Evolutionary conservation across 768 basidiomycete genomes (phyloP).

Genomic region (Phlebiopsis gigantea): DNA sequence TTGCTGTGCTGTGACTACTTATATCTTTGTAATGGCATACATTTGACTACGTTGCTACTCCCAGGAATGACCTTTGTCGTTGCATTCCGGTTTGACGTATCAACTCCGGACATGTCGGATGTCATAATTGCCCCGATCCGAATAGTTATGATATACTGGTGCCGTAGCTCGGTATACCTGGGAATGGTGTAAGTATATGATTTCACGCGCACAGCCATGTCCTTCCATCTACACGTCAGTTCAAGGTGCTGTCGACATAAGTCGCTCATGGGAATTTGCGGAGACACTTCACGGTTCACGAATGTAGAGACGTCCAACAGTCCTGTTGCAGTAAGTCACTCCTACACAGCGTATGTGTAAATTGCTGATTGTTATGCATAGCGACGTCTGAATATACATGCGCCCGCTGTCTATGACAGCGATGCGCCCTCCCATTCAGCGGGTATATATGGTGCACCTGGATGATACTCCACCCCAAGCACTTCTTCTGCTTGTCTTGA

Average conservation of each 20-base stretch:
- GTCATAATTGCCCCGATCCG: not conserved
- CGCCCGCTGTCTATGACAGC: not conserved
- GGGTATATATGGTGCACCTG: not conserved
- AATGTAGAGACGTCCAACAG: not conserved
- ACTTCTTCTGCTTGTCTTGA: not conserved
- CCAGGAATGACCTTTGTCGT: not conserved
- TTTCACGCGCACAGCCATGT: not conserved
- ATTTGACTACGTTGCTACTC: not conserved
- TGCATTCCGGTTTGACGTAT: not conserved
- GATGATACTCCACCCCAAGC: not conserved
- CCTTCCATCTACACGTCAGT: too few species aligned
- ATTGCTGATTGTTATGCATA: not conserved
- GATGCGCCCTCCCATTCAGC: not conserved
- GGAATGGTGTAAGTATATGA: not conserved
- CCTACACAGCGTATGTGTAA: not conserved
- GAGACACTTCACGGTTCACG: too few species aligned
- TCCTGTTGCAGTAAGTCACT: not conserved
- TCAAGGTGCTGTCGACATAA: too few species aligned
- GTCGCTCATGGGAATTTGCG: too few species aligned
- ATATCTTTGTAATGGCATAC: slow-evolving; percentile 1
- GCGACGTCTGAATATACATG: not conserved
- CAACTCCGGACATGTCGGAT: not conserved
- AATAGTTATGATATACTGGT: not conserved
- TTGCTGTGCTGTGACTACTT: not conserved
- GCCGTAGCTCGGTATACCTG: not conserved